These are phyloP conservation scores for Glarea lozoyensis DNA, from an alignment of 495 filamentous ascomycete genomes.

Conservation along the genomic window DNA sequence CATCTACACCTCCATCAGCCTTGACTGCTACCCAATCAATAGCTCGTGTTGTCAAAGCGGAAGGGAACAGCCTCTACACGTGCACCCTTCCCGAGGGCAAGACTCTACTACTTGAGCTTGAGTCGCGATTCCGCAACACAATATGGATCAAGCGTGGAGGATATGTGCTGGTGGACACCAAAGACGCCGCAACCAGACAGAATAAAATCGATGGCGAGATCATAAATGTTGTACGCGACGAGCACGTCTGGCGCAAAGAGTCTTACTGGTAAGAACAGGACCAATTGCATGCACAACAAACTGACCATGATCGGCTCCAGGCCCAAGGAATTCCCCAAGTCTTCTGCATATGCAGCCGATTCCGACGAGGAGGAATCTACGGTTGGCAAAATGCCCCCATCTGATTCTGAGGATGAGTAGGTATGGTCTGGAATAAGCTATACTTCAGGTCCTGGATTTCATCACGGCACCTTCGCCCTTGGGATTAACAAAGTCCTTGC, in stretches of 20 bases:
- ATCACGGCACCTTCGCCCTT: conserved; percentile 19
- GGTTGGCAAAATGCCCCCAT: conserved; percentile 75
- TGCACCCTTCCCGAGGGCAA: conserved; percentile 52
- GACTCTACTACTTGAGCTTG: conserved; percentile 65
- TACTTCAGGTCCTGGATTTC: no score
- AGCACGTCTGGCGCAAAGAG: conserved; percentile 85
- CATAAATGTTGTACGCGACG: conserved; percentile 83
- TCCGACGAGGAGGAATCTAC: conserved; percentile 69
- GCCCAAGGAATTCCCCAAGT: conserved; percentile 73
- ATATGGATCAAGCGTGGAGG: conserved; percentile 86
- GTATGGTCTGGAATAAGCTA: conserved; percentile 13
- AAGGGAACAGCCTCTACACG: conserved; percentile 81
- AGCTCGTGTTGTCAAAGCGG: conserved; percentile 65
- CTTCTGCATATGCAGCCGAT: conserved; percentile 43
- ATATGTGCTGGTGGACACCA: conserved; percentile 74
- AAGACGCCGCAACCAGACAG: conserved; percentile 48
- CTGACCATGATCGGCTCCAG: conserved; percentile 34
- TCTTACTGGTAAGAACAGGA: conserved; percentile 75
- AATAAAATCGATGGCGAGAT: conserved; percentile 86
- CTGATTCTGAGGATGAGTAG: conserved; percentile 51
- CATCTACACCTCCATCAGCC: conserved; percentile 59
- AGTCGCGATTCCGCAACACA: conserved; percentile 72
- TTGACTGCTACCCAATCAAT: conserved; percentile 59
- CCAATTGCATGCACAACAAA: no score
- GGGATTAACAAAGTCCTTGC: conserved; percentile 26